Percentiles rank a stretch among this genome's conserved stretches.
Evolutionary conservation across 2,329 filamentous ascomycete genomes (phyloP).

Genomic region (Phyllosticta capitalensis): DNA sequence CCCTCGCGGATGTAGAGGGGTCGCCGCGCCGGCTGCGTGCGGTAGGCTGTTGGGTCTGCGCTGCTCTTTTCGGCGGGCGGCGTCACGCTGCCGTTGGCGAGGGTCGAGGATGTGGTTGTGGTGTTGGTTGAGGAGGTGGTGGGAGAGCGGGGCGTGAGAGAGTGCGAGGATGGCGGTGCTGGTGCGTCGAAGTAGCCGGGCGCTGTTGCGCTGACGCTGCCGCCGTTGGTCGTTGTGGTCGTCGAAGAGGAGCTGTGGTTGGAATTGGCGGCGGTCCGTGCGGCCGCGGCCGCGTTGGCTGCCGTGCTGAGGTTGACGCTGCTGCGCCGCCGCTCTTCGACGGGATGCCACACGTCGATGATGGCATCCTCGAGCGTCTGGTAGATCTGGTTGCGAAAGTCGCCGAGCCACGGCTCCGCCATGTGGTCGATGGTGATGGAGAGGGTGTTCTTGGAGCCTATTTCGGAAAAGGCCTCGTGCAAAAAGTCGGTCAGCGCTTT

Average conservation of each 20-base stretch:
- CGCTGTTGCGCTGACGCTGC: not conserved
- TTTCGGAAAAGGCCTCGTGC: slow-evolving; percentile 56
- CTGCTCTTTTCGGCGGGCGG: slow-evolving; percentile 17
- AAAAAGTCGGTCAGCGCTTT: slow-evolving; percentile 58
- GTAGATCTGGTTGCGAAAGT: slow-evolving; percentile 85
- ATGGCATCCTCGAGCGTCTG: slow-evolving; percentile 78
- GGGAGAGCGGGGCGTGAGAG: slow-evolving; percentile 29
- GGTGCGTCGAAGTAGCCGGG: slow-evolving; percentile 1
- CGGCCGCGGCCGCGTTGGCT: not conserved
- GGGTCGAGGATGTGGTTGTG: slow-evolving; percentile 42
- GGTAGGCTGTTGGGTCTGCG: slow-evolving; percentile 16
- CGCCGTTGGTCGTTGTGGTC: slow-evolving; percentile 11
- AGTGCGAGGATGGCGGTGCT: not conserved
- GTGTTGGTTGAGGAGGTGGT: slow-evolving; percentile 45
- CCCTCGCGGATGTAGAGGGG: slow-evolving; percentile 93
- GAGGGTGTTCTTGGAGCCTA: slow-evolving; percentile 73
- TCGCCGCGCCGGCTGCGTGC: slow-evolving; percentile 31
- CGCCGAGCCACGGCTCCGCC: slow-evolving; percentile 92
- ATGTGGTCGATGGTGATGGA: slow-evolving; percentile 81
- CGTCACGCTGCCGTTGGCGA: slow-evolving; percentile 37
- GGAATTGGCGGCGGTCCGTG: not conserved
- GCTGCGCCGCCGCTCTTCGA: slow-evolving; percentile 25
- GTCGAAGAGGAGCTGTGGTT: slow-evolving; percentile 13
- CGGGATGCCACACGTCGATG: slow-evolving; percentile 69
- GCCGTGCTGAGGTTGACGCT: slow-evolving; percentile 12